Evolutionary conservation across 2,329 filamentous ascomycete species (phyloP), one percentile per base, ranked within the genome.

Genomic region (Fusarium continuum): DNA sequence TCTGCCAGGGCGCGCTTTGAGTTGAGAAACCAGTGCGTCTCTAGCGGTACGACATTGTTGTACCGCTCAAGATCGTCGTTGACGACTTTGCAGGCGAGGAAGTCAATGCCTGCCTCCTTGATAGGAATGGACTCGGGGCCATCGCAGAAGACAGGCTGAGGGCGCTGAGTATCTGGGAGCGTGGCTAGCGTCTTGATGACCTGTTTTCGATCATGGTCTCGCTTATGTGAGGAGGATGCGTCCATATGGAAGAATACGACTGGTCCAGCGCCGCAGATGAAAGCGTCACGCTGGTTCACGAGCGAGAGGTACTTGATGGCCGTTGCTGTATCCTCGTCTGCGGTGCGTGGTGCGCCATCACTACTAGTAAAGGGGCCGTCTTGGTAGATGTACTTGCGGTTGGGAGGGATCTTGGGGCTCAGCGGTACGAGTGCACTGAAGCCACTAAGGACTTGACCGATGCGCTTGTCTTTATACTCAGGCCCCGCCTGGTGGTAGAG

Each of bases 361-460:
- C 61, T 56, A 14, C 65, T 69, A 57, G 70, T 74, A 52, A 75
- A 74, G 23, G 65, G 63, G 6, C 65, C 68, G 56, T 78, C 75
- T 32, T 78, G 73, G 48, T 78, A 78, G 13, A 77, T 68, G 36
- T 71, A 78, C 50, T 76, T 78, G 13, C 66, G 68, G 49, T 76
- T 78, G 8, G 73, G 68, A 2, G 74, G 71, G 13, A 77, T 67
- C 48, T 70, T 55, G 5, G 68, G 48, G 14, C 61, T 72, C 14
- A 76, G 63, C 20, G 61, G 52, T 8, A 71, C 35, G 11, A 54
- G 64, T 10, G 65, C 70, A 51, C 71, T 74, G 56, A 71, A 63
- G 26, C 66, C 68, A 51, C 71, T 68, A 16, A 74, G 64, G 23
- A 76, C 67, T 31, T 74, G 68, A n/a, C 68, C 73, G 35, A 77